Evolutionary conservation across 129 eudicot genomes (phyloP), one percentile per base, ranked within the genome.

Genomic region (Glebionis coronaria): DNA sequence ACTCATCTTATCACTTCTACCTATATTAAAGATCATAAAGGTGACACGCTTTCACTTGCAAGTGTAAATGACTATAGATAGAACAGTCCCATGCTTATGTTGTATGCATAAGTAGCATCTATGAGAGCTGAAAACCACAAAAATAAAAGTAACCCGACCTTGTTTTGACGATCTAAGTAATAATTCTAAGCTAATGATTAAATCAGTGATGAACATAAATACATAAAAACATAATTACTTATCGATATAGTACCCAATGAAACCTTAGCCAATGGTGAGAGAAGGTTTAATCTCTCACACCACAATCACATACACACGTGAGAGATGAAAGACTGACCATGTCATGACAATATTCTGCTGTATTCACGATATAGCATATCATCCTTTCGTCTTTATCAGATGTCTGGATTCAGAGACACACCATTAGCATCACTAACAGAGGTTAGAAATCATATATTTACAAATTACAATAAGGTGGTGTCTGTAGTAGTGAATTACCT

Each of bases 311-410:
- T 3, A 65, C 5, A 19, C 1, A 52, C 55, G 44, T 44, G 62
- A 58, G 28, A 67, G 29, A 61, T 50, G n/a, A 67, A 65, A 60
- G 73, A 73, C 96, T 80, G 11, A 88, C 98, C 82, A 96, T 92
- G 65, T 84, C 88, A 69, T 92, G 96, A 77, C 98, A 92, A 78
- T 92, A 92, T 84, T 92, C 98, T 70, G 98, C 98, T 13, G 98
- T 92, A 73, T 88, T 92, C 53, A 92, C 96, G 2, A 92, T 92
- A 70, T 92, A 88, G 71, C 98, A 92, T 68, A 92, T 84, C 86
- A 84, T 63, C 68, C 89, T 82, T 75, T 92, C 98, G 59, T 92
- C 98, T 79, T 76, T 88, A 68, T 92, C 98, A 78, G 98, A 92
- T 71, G 91, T 92, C 98, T 92, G 95, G 79, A 71, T 68, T 52